Evolutionary conservation across 1,284 basidiomycete genomes (phyloP), one percentile per base, ranked within the genome.

Genomic region (Polyporus tsugae): DNA sequence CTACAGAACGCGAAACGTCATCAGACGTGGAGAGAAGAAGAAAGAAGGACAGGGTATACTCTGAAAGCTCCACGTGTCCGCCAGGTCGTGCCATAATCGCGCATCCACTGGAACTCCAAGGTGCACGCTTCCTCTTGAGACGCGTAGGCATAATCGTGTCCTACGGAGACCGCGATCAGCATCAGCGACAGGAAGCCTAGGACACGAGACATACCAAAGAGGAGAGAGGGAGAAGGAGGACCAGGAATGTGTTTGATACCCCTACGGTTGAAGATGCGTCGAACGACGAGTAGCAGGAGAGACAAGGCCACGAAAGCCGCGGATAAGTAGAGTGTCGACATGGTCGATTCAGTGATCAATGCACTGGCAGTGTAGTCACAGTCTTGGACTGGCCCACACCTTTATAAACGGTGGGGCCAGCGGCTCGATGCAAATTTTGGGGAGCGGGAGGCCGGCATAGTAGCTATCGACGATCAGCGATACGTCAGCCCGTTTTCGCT

Each of bases 81-180:
- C 74, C 75, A 77, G 1, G 70, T 74, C 9, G 62, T 59, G 2
- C 76, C 76, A 41, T 71, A 77, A 58, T 76, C 63, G 2, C 62
- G 63, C 63, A 73, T 44, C 70, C 71, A 77, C 46, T 71, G 66
- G 42, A 74, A 69, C 35, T 77, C 76, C 3, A 74, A 44, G 52
- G 71, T 70, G 1, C 75, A 75, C 9, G 70, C 72, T 13, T 75
- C 70, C 13, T 68, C 35, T 61, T 76, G 72, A n/a, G 67, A 69
- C 6, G 42, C 63, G 25, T 75, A 42, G 2, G 72, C 65, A n/a
- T 67, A 68, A 11, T 73, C 70, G 42, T 75, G 69, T 0, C 74
- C 74, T 75, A 22, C 19, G 4, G 4, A 11, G 7, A 11, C 19
- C 4, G 5, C 15, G 7, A 9, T 29, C 10, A 15, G 36, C 11